Evolutionary conservation across 768 basidiomycete species (phyloP), one percentile per base, ranked within the genome.

Genomic region (Lactarius trivialis): DNA sequence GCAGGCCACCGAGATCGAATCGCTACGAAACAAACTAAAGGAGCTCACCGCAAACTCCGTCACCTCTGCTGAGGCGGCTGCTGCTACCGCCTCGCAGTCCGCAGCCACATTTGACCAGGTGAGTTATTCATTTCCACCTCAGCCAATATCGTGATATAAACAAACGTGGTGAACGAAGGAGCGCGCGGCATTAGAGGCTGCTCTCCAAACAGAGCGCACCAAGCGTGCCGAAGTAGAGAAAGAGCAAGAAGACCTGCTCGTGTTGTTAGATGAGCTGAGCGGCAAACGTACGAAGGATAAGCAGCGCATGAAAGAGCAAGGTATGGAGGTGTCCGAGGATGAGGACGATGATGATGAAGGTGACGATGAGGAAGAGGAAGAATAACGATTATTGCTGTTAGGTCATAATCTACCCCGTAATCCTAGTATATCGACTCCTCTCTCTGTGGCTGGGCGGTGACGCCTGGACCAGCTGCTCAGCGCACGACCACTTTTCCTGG

Each of bases 211-310:
- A 1, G 79, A 85, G 15, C 82, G 88, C 65, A 80, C 78, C 59
- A 89, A 86, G 71, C 81, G 83, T 54, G 86, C 82, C 67, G 93
- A 97, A 9, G 83, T 85, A 26, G 93, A 97, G 73, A 95, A 94
- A 74, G 96, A 99, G 72, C 95, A 98, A 68, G 96, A 98, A 71
- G 96, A 99, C 73, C 73, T 98, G 53, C 77, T 99, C 24, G 95
- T 99, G 12, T 75, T 98, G 34, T 77, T 99, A 4, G 97, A 98
- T 69, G 97, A 98, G 75, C 78, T 97, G 64, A 90, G 85, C 50
- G 82, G 77, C 66, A 99, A 99, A 75, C 80, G 95, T 56, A 83
- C 82, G 76, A 79, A 77, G 67, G 97, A 98, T 71, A 98, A 98
- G 77, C 80, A 73, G 52, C 78, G 81, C 67, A 82, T 99, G 77